Conservation (phyloP, 139 green algal genomes). For the Zygnema cylindricum region DNA sequence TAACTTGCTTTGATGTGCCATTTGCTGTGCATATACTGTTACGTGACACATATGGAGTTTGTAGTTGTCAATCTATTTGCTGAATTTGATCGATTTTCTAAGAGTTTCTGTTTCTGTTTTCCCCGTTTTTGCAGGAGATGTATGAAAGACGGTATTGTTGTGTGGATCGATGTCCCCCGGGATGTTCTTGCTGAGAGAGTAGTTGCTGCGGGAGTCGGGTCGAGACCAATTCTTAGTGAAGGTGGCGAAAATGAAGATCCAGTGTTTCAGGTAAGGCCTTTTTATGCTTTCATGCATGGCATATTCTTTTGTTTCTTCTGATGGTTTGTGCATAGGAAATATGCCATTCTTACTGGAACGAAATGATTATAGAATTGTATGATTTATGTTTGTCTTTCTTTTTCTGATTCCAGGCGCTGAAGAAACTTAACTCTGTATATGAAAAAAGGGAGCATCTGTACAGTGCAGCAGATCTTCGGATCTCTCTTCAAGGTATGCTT, state of each 20-base stretch:
- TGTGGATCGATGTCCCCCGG: slow-evolving; percentile 24
- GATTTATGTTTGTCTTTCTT: neutral
- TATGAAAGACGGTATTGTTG: slow-evolving; percentile 6
- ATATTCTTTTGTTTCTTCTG: too few relatives aligned
- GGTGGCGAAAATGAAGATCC: neutral
- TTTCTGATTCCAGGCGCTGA: neutral
- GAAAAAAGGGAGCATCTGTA: neutral
- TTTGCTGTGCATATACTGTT: too few relatives aligned
- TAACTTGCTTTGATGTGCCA: too few relatives aligned
- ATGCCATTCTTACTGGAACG: too few relatives aligned
- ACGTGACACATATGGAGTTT: too few relatives aligned
- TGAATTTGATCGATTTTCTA: too few relatives aligned
- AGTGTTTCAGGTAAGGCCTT: neutral
- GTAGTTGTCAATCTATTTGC: too few relatives aligned
- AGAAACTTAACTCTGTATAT: neutral
- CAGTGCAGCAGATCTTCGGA: neutral
- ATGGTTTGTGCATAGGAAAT: too few relatives aligned
- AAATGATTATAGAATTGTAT: too few relatives aligned
- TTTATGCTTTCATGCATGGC: too few relatives aligned
- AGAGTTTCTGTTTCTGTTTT: too few relatives aligned
- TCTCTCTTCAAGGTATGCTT: neutral
- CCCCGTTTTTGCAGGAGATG: slow-evolving; percentile 25
- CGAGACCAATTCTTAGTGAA: slow-evolving; percentile 11
- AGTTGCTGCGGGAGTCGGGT: neutral
- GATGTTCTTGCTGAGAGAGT: slow-evolving; percentile 14